Percentiles rank a stretch among this genome's conserved stretches.
Conservation (phyloP, 805 yeast species). For the Metschnikowia continentalis region DNA sequence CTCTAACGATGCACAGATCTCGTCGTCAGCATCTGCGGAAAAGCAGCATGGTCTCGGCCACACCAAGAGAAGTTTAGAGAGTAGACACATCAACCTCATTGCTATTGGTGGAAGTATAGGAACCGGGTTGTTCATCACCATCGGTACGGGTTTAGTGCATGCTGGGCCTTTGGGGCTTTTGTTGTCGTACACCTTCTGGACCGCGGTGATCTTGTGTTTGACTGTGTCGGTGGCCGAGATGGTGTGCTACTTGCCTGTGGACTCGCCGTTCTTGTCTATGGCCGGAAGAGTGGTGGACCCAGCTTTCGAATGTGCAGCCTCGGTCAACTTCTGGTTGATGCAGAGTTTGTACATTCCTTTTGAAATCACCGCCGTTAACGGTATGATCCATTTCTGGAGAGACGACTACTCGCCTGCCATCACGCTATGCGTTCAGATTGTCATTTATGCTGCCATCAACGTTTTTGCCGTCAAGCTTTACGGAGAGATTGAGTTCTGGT, state of each 20-base stretch:
- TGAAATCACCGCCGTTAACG: constrained; percentile 37
- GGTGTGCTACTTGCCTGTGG: constrained; percentile 35
- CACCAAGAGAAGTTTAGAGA: constrained; percentile 17
- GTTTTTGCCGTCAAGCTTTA: constrained; percentile 68
- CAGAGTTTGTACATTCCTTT: constrained; percentile 34
- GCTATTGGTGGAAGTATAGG: constrained; percentile 42
- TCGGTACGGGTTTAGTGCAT: constrained; percentile 27
- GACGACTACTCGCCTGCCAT: constrained; percentile 47
- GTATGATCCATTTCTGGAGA: constrained; percentile 52
- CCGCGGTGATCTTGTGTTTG: constrained; percentile 25
- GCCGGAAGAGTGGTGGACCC: constrained; percentile 38
- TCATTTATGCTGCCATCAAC: constrained; percentile 45
- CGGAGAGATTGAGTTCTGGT: constrained; percentile 82
- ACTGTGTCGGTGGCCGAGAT: constrained; percentile 37
- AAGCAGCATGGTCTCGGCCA: constrained; percentile 1
- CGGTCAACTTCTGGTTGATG: constrained; percentile 40
- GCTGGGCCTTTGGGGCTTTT: constrained; percentile 36
- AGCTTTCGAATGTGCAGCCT: constrained; percentile 32
- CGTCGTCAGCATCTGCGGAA: constrained; percentile 3
- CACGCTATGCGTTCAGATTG: constrained; percentile 40
- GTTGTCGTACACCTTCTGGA: constrained; percentile 30
- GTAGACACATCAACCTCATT: constrained; percentile 36
- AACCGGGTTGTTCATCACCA: constrained; percentile 34
- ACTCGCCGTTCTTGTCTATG: constrained; percentile 35
- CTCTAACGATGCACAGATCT: constrained; percentile 6